Evolutionary conservation across 2,329 filamentous ascomycete species (phyloP).

Genomic region (Shiraia bambusicola): DNA sequence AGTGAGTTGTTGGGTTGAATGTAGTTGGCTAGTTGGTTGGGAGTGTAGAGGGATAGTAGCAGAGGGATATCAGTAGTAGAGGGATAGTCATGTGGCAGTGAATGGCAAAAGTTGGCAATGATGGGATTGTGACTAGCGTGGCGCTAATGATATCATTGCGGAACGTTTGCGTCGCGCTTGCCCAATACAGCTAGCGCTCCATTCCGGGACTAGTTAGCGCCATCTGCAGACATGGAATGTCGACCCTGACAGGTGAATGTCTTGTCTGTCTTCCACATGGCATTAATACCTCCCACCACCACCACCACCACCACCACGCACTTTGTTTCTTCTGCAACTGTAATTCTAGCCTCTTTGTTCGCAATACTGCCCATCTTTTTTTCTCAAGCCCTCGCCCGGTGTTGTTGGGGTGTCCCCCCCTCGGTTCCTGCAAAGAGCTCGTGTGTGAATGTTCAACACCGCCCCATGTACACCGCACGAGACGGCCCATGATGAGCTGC

Average conservation of each 20-base stretch:
- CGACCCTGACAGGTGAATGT: conserved; percentile 21
- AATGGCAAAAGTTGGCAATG: conserved; percentile 24
- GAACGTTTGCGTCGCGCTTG: conserved; percentile 17
- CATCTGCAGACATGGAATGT: conserved; percentile 9
- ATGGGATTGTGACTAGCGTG: conserved; percentile 13
- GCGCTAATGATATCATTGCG: conserved; percentile 30
- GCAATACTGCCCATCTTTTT: neutral
- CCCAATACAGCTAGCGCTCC: conserved; percentile 22
- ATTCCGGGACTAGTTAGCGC: no score
- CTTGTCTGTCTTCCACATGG: conserved; percentile 20
- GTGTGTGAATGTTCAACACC: conserved; percentile 23
- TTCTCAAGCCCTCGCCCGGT: neutral
- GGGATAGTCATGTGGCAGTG: no score
- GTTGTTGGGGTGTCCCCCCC: neutral
- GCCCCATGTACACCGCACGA: conserved; percentile 20
- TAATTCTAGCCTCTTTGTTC: conserved; percentile 1
- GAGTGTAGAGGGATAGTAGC: no score
- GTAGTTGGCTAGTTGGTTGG: no score
- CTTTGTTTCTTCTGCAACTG: neutral
- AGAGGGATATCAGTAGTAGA: no score
- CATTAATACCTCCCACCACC: no score
- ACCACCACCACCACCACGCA: conserved; percentile 1
- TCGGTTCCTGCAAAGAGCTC: no score
- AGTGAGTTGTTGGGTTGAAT: no score
- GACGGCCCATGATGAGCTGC: conserved; percentile 25